Evolutionary conservation across 306 rosid genomes (phyloP).

Genomic region (Lithocarpus polystachyus): DNA sequence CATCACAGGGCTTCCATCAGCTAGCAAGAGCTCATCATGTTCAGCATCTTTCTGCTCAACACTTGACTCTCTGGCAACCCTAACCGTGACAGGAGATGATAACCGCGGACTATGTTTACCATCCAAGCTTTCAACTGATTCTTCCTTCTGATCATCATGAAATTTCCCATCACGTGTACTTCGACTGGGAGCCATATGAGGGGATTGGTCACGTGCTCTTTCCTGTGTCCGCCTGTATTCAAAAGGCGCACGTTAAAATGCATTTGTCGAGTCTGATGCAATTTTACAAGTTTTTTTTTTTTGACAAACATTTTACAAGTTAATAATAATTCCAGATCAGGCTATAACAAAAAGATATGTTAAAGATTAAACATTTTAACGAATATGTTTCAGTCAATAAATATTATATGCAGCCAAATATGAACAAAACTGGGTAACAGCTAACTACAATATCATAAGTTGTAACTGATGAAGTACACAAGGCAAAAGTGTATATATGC

Average conservation of each 20-base stretch:
- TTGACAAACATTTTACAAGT: slow-evolving; percentile 14
- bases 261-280: slow-evolving; percentile 15
- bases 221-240: slow-evolving; percentile 47
- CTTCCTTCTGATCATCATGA: slow-evolving; percentile 50
- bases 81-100: slow-evolving; percentile 54
- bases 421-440: neutral
- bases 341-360: neutral
- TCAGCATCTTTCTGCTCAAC: slow-evolving; percentile 54
- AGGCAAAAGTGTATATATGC: neutral
- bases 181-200: slow-evolving; percentile 39
- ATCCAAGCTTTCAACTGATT: slow-evolving; percentile 70
- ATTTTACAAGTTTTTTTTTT: slow-evolving; percentile 11
- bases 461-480: neutral
- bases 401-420: neutral
- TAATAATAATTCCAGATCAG: slow-evolving; percentile 9
- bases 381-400: neutral
- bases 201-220: slow-evolving; percentile 48
- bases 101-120: slow-evolving; percentile 36
- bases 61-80: slow-evolving; percentile 54
- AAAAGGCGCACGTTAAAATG: slow-evolving; percentile 12
- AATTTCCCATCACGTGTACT: slow-evolving; percentile 32
- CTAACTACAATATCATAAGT: neutral
- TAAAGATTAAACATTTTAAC: neutral
- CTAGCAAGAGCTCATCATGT: slow-evolving; percentile 51
- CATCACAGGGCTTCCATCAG: slow-evolving; percentile 55